phyloP scores from a whole-genome alignment of 208 protist species.

The Crithidia brevicula region DNA sequence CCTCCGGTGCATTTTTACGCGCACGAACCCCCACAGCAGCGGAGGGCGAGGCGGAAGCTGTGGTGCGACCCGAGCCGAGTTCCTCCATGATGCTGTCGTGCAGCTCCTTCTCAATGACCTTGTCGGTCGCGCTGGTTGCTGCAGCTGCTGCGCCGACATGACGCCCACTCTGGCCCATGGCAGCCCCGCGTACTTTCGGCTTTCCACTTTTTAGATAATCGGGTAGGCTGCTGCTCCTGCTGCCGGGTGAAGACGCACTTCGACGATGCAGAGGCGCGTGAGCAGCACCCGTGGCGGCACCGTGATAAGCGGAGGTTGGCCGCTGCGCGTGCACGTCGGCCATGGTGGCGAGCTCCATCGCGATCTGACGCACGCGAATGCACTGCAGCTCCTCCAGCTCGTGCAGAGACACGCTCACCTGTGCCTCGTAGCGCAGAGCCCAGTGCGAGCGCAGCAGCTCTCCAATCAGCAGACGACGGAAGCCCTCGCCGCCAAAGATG shows the following conservation, averaged over 20 bases:
- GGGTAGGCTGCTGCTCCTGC: slow-evolving; percentile 24
- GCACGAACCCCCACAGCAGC: not conserved
- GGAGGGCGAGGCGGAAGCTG: not conserved
- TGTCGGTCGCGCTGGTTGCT: not conserved
- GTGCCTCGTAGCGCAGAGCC: slow-evolving; percentile 79
- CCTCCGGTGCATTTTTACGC: no score
- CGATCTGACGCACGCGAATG: slow-evolving; percentile 73
- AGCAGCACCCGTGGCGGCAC: not conserved
- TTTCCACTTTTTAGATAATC: slow-evolving; percentile 32
- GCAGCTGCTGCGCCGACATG: not conserved
- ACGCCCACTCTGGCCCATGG: not conserved
- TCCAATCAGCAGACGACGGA: slow-evolving; percentile 63
- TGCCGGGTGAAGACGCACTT: not conserved
- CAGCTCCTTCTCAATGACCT: slow-evolving; percentile 30
- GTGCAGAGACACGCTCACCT: slow-evolving; percentile 82
- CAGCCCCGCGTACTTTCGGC: not conserved
- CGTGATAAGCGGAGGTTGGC: slow-evolving; percentile 29
- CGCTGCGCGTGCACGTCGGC: slow-evolving; percentile 77
- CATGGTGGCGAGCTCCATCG: slow-evolving; percentile 69
- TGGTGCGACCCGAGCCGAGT: slow-evolving; percentile 21
- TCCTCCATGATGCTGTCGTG: slow-evolving; percentile 47
- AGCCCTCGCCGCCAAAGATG: slow-evolving; percentile 82
- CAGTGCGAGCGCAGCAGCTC: slow-evolving; percentile 83
- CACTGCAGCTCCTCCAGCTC: slow-evolving; percentile 86
- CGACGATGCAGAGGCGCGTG: not conserved